A percentile compares a stretch with the other conserved stretches of the same genome.
These are phyloP conservation scores for Volvox reticuliferus DNA, from an alignment of 139 green algal species.

Conservation along the genomic window DNA sequence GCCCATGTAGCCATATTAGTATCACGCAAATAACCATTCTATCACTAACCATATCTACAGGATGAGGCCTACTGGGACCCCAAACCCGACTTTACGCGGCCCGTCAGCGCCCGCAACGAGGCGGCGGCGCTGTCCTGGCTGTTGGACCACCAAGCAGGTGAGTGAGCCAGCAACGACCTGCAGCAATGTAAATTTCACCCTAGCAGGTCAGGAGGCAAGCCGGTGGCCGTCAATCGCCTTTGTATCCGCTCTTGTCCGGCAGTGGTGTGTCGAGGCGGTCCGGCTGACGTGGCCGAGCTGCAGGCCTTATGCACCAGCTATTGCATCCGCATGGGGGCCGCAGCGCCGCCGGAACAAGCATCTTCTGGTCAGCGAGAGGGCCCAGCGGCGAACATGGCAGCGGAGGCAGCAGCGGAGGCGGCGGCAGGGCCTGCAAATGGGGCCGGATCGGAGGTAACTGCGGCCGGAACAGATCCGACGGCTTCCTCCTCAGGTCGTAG, in stretches of 20 bases:
- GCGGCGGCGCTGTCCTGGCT: slow-evolving; percentile 76
- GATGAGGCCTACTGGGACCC: slow-evolving; percentile 43
- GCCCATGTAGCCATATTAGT: too few species aligned
- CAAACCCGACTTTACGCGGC: slow-evolving; percentile 44
- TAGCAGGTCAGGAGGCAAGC: too few species aligned
- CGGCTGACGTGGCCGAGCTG: not conserved
- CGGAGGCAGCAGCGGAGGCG: slow-evolving; percentile 19
- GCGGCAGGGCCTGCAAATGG: slow-evolving; percentile 19
- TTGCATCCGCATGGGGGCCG: slow-evolving; percentile 22
- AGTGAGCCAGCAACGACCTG: not conserved
- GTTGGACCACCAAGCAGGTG: slow-evolving; percentile 51
- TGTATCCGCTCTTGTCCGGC: not conserved
- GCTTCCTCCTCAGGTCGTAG: not conserved
- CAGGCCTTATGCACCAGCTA: slow-evolving; percentile 15
- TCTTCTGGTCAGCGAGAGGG: not conserved
- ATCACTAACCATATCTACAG: not conserved
- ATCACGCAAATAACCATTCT: too few species aligned
- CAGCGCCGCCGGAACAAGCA: not conserved
- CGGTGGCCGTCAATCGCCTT: not conserved
- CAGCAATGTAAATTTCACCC: too few species aligned
- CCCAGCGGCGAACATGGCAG: not conserved
- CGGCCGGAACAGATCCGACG: not conserved
- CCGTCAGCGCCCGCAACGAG: slow-evolving; percentile 75
- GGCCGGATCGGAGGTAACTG: not conserved
- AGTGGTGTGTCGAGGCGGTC: slow-evolving; percentile 10